Evolutionary conservation across 768 basidiomycete species (phyloP).

Genomic region (Leccinum broughii): DNA sequence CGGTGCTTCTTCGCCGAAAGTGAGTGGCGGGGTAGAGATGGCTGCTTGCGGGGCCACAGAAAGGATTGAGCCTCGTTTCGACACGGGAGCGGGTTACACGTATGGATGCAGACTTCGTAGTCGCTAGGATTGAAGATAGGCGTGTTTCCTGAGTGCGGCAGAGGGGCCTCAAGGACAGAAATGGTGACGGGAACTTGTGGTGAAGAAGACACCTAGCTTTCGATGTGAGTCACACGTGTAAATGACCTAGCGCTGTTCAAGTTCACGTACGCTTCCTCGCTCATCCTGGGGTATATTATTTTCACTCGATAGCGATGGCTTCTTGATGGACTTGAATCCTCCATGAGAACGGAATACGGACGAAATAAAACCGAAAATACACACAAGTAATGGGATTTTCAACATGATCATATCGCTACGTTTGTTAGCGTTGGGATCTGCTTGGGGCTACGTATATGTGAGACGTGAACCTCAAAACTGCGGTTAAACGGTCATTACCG

Average conservation of each 20-base stretch:
- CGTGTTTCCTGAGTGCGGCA: conserved; percentile 4
- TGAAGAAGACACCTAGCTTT: conserved; percentile 1
- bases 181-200: background rate
- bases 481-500: conserved; percentile 9
- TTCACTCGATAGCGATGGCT: conserved; percentile 1
- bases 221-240: background rate
- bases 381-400: conserved; percentile 26
- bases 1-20: conserved; percentile 27
- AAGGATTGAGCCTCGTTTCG: conserved; percentile 30
- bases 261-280: conserved; percentile 17
- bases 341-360: conserved; percentile 3
- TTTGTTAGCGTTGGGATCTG: conserved; percentile 11
- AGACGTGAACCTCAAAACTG: conserved; percentile 4
- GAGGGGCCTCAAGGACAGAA: conserved; percentile 6
- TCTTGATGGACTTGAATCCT: conserved; percentile 12
- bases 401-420: conserved; percentile 24
- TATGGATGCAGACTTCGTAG: conserved; percentile 30
- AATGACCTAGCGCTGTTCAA: background rate
- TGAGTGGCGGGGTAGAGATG: conserved; percentile 26
- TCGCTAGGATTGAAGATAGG: conserved; percentile 7
- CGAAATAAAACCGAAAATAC: background rate
- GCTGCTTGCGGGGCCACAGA: conserved; percentile 24
- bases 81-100: conserved; percentile 24
- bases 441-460: conserved; percentile 9
- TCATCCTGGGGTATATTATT: background rate